Base-by-base conservation (phyloP, 129 eudicot genomes). In the Saposhnikovia divaricata region DNA sequence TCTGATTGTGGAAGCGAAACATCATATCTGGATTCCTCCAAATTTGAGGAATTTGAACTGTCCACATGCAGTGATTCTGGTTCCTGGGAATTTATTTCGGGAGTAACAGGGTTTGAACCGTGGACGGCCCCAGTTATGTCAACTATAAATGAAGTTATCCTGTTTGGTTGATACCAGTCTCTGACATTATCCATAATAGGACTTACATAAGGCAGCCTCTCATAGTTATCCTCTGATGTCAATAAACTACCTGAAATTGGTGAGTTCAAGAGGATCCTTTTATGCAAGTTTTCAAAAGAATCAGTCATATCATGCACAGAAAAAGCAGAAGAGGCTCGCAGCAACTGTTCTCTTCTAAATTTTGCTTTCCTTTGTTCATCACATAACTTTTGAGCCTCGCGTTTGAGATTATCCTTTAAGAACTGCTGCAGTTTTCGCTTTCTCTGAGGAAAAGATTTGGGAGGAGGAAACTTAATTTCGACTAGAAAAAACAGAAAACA, bases 391-490 rank as follows among this genome's bases (percentile, higher is more conserved):
- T 76, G 66, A 43, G 37, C 80, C 81, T 79, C 44, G 53, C 81
- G 31, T 83, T 51, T 78, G 34, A 75, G 74, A 80, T 80, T 74
- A 46, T 81, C 85, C 59, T 79, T 87, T 48, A 78, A 47, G 34
- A 84, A 84, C 73, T 80, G 83, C 84, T 80, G 83, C 65, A 82
- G 82, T 80, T 87, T 87, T 28, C 88, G 79, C 66, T 87, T 87
- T 72, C 88, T 85, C 90, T 87, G 85, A 53, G 51, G 80, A 65
- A 53, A 57, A 77, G 23, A 47, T 47, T 66, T 63, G 57, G 59
- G n/a, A 10, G 3, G 25, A 72, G 63, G 7, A 14, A 25, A 15
- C 46, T 74, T 16, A 34, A 55, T 27, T 59, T 31, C 45, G 37
- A 81, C 31, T 31, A 18, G 12, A 18, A 61, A 76, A 50, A 77